phyloP scores from a whole-genome alignment of 352 stramenopile genomes.

The Phytophthora constricta region DNA sequence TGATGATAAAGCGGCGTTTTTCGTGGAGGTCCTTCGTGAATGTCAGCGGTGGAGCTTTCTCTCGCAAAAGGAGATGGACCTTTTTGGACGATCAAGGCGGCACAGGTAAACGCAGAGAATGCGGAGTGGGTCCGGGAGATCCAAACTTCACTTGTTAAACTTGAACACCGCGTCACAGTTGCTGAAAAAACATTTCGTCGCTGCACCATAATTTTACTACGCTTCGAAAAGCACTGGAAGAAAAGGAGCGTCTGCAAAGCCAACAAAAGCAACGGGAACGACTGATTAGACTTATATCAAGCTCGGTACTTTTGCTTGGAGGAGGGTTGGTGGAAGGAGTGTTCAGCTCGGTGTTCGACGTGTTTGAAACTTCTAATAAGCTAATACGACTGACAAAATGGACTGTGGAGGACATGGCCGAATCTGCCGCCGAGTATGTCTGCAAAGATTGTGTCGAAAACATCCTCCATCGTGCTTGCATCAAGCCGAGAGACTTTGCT shows the following conservation, averaged over 20 bases:
- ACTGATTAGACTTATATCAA: constrained; percentile 1
- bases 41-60: constrained; percentile 10
- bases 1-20: constrained; percentile 39
- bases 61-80: constrained; percentile 10
- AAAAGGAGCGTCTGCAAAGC: background rate
- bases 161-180: constrained; percentile 3
- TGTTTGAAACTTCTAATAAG: background rate
- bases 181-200: constrained; percentile 9
- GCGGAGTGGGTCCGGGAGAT: constrained; percentile 40
- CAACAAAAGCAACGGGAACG: background rate
- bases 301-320: background rate
- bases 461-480: too few species aligned
- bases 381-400: background rate
- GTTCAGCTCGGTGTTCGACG: constrained; percentile 2
- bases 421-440: background rate
- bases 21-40: constrained; percentile 33
- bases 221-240: constrained; percentile 1
- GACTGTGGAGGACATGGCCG: background rate
- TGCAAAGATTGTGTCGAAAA: background rate
- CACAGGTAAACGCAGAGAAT: constrained; percentile 39
- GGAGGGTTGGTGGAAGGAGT: background rate
- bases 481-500: constrained; percentile 3
- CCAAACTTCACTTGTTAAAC: constrained; percentile 19
- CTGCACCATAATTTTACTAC: constrained; percentile 7
- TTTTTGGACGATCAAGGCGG: constrained; percentile 26